A percentile compares a stretch with the other conserved stretches of the same genome.
phyloP scores from a whole-genome alignment of 108 stramenopile species.

The Poteriospumella lacustris region DNA sequence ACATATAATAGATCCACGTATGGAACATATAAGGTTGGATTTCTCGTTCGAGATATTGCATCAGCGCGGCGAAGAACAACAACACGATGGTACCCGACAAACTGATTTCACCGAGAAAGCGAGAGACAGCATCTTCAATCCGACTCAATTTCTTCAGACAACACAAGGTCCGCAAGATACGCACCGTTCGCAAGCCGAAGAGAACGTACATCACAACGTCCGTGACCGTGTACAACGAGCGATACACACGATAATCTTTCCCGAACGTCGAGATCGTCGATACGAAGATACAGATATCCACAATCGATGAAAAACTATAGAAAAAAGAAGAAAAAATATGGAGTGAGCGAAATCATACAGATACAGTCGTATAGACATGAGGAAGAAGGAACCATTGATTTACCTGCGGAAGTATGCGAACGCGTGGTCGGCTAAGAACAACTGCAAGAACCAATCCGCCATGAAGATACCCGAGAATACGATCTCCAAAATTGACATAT shows the following conservation, averaged over 20 bases:
- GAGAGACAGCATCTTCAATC: not conserved
- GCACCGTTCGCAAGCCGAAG: not conserved
- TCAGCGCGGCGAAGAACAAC: not conserved
- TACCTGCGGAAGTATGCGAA: not conserved
- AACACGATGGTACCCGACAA: not conserved
- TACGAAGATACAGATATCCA: not conserved
- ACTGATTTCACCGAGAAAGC: not conserved
- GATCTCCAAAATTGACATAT: not conserved
- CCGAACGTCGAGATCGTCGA: not conserved
- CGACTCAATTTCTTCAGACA: not conserved
- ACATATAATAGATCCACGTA: conserved; percentile 21
- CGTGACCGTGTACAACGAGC: not conserved
- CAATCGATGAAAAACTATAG: not conserved
- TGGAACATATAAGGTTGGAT: not conserved
- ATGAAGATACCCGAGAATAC: not conserved
- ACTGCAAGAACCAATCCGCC: conserved; percentile 14
- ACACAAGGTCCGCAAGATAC: conserved; percentile 16
- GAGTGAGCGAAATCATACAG: conserved; percentile 13
- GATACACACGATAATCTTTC: not conserved
- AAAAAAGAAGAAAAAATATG: conserved; percentile 1
- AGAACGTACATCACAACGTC: not conserved
- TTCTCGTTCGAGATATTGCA: conserved; percentile 17
- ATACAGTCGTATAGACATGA: not conserved
- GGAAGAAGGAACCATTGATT: not conserved
- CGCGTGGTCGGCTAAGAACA: conserved; percentile 6